Base-by-base conservation (phyloP, 345 rosid species). In the Cardamine resedifolia region DNA sequence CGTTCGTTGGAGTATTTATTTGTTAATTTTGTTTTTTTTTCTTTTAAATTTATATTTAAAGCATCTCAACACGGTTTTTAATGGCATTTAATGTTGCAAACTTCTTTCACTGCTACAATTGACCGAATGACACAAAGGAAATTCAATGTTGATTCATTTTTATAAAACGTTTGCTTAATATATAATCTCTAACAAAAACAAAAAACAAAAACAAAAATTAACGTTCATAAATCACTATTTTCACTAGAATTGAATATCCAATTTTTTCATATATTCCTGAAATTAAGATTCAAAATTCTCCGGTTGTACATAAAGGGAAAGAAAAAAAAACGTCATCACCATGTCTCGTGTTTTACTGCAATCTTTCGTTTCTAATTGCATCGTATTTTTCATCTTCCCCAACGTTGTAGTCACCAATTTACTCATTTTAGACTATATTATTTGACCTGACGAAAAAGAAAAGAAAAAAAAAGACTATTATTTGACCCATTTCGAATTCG, bases 401-500 rank as follows among this genome's bases (percentile, higher is more conserved):
- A n/a, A 33, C 24, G 26, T 41, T 43, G 36, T 26, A 43, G 52
- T 16, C 16, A 45, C 20, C 55, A 64, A 28, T 9, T 27, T 20
- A 64, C 24, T 31, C 50, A 18, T 16, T 47, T 59, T 20, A 33
- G 1, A 47, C 16, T 9, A 31, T 30, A 18, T 14, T 51, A 56
- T 3, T 23, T 23, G 24, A 23, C 24, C 24, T 23, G 2, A n/a
- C n/a, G n/a, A n/a, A n/a, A n/a, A n/a, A n/a, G n/a, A n/a, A n/a
- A n/a, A n/a, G n/a, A n/a, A n/a, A n/a, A n/a, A n/a, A n/a, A n/a
- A n/a, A n/a, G n/a, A n/a, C n/a, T n/a, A n/a, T n/a, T n/a, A n/a
- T 36, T 51, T 30, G 58, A 50, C 51, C 80, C 77, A 59, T 28
- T 45, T 77, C 24, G 62, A 43, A 36, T 27, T 18, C 3, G 39